These are phyloP conservation scores for Bothriochloa decipiens DNA, from an alignment of 176 grass and related monocot species.

Conservation along the genomic window DNA sequence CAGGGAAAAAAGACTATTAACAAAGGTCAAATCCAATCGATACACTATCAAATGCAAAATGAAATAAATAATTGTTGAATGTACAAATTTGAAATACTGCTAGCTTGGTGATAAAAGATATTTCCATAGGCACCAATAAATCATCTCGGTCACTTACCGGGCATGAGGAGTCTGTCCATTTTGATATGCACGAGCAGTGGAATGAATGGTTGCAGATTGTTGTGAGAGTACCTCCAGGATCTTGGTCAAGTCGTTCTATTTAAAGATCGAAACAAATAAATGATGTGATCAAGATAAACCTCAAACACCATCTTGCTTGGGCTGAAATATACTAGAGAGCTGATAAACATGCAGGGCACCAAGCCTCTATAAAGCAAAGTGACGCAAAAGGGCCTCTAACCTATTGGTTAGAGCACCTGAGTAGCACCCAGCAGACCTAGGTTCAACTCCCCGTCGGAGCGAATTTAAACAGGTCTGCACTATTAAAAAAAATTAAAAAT, in stretches of 20 bases:
- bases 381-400: no score
- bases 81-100: slow-evolving; percentile 19
- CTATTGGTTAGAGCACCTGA: no score
- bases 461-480: no score
- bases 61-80: not conserved
- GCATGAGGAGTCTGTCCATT: slow-evolving; percentile 97
- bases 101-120: slow-evolving; percentile 22
- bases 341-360: slow-evolving; percentile 5
- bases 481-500: no score
- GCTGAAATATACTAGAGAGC: slow-evolving; percentile 16
- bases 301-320: slow-evolving; percentile 13
- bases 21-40: slow-evolving; percentile 19
- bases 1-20: slow-evolving; percentile 1
- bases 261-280: slow-evolving; percentile 13
- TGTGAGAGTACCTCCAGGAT: slow-evolving; percentile 83
- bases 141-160: slow-evolving; percentile 67
- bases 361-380: not conserved
- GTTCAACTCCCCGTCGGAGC: no score
- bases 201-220: slow-evolving; percentile 99
- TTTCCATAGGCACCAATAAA: not conserved
- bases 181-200: slow-evolving; percentile 95
- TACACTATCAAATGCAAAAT: not conserved
- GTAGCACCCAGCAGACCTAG: no score
- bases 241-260: slow-evolving; percentile 93
- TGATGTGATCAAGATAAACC: not conserved